Conservation (phyloP, 1,284 basidiomycete genomes). For the Tilletia caries region DNA sequence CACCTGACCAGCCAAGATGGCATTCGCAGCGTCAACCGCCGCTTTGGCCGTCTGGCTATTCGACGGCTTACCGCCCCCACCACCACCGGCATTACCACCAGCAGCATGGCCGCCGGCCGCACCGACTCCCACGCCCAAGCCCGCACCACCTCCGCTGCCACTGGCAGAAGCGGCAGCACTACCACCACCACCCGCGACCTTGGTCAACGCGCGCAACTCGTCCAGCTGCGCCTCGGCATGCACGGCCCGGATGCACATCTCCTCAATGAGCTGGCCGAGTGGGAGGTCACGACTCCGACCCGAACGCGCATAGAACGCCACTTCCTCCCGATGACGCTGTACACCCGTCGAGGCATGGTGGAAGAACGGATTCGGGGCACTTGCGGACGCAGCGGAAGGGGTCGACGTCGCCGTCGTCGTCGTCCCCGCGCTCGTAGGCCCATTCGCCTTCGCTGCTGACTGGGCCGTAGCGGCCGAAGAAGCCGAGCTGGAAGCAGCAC, state of each 20-base stretch:
- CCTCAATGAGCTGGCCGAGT: constrained; percentile 42
- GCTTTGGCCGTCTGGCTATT: not conserved
- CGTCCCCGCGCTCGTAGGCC: not conserved
- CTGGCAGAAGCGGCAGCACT: not conserved
- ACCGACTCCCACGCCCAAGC: not conserved
- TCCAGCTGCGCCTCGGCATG: constrained; percentile 5
- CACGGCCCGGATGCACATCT: constrained; percentile 31
- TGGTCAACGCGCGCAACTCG: not conserved
- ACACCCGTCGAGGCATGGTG: not conserved
- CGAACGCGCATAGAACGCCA: constrained; percentile 35
- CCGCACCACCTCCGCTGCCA: not conserved
- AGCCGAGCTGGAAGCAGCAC: not conserved
- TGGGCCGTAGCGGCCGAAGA: too few relatives aligned
- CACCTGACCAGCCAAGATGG: not conserved
- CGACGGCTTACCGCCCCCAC: not conserved
- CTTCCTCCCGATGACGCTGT: constrained; percentile 25
- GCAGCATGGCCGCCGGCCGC: too few relatives aligned
- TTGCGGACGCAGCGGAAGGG: too few relatives aligned
- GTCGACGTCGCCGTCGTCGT: not conserved
- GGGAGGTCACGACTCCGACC: constrained; percentile 36
- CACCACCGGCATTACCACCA: not conserved
- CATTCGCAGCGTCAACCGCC: not conserved
- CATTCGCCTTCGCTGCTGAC: not conserved
- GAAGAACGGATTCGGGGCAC: not conserved
- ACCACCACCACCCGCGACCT: not conserved